These are phyloP conservation scores for Filobasidium floriforme DNA, from an alignment of 768 basidiomycete genomes.

Conservation along the genomic window DNA sequence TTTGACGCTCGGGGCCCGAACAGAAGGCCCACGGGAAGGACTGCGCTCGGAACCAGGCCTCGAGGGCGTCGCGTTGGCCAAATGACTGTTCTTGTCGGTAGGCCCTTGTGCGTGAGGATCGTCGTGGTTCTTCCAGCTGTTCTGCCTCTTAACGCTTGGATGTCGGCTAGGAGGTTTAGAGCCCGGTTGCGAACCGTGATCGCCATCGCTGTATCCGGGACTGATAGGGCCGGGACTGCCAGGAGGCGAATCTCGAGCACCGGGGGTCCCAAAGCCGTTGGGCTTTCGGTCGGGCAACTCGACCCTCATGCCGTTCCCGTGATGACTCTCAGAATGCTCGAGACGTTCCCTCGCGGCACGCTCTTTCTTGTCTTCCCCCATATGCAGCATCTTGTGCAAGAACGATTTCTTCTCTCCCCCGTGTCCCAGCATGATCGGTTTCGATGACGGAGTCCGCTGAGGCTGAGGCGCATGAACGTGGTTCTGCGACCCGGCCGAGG, in stretches of 20 bases:
- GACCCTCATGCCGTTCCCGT: constrained; percentile 23
- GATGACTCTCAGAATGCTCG: constrained; percentile 17
- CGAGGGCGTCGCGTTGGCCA: constrained; percentile 21
- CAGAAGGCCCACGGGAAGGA: constrained; percentile 25
- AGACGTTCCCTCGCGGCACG: constrained; percentile 17
- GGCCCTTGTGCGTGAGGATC: constrained; percentile 39
- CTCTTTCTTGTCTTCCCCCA: constrained; percentile 24
- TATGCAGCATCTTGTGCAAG: constrained; percentile 44
- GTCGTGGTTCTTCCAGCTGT: constrained; percentile 3
- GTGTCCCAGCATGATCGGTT: constrained; percentile 35
- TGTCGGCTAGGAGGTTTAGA: constrained; percentile 30
- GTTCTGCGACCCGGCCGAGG: background rate
- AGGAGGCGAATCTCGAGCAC: constrained; percentile 35
- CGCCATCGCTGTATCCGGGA: constrained; percentile 26
- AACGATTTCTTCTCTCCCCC: constrained; percentile 41
- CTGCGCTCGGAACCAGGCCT: constrained; percentile 20
- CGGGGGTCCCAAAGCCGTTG: constrained; percentile 25
- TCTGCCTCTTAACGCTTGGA: constrained; percentile 20
- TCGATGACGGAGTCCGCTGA: constrained; percentile 21
- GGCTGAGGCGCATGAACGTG: constrained; percentile 20
- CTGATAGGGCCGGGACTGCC: constrained; percentile 38
- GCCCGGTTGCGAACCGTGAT: constrained; percentile 30
- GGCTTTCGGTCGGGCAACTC: constrained; percentile 26
- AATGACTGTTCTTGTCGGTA: constrained; percentile 24
- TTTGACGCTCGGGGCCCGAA: constrained; percentile 34